These are phyloP conservation scores for Pilatotrama ljubarskyi DNA, from an alignment of 768 basidiomycete genomes.

Conservation along the genomic window DNA sequence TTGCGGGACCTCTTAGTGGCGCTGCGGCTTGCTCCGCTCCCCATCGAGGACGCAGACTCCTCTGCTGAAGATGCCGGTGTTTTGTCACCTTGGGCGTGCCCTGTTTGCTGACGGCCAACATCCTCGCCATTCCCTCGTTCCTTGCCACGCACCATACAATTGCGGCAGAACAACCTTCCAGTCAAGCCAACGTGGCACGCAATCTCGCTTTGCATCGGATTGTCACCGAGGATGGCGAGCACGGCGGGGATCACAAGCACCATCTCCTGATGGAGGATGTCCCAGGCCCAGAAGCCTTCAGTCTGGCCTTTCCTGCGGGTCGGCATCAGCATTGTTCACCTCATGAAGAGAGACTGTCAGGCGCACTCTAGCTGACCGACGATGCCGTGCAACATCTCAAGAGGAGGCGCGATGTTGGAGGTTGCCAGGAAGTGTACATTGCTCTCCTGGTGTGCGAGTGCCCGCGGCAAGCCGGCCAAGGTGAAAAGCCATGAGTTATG, in stretches of 20 bases:
- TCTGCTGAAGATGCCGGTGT: too few relatives aligned
- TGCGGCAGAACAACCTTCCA: slow-evolving; percentile 41
- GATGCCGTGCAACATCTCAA: slow-evolving; percentile 38
- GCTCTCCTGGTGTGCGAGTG: slow-evolving; percentile 31
- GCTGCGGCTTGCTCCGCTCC: not conserved
- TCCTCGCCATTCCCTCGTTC: not conserved
- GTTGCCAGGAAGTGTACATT: slow-evolving; percentile 43
- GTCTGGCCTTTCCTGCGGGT: slow-evolving; percentile 27
- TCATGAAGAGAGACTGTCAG: not conserved
- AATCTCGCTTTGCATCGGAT: slow-evolving; percentile 48
- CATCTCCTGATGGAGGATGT: slow-evolving; percentile 20
- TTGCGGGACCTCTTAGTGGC: not conserved
- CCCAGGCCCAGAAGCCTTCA: slow-evolving; percentile 43
- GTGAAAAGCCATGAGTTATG: slow-evolving; percentile 42
- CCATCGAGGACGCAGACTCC: not conserved
- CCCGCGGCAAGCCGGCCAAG: slow-evolving; percentile 36
- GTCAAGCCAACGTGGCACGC: slow-evolving; percentile 44
- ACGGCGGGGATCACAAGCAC: slow-evolving; percentile 19
- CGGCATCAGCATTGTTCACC: too few relatives aligned
- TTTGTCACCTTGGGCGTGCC: too few relatives aligned
- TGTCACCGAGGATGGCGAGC: slow-evolving; percentile 38
- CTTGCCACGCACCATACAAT: slow-evolving; percentile 37
- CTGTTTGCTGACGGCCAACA: not conserved
- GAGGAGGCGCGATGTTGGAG: slow-evolving; percentile 40
- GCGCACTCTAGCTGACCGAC: not conserved